Evolutionary conservation across 495 filamentous ascomycete species (phyloP).

Genomic region (Talaromyces trachyspermus): DNA sequence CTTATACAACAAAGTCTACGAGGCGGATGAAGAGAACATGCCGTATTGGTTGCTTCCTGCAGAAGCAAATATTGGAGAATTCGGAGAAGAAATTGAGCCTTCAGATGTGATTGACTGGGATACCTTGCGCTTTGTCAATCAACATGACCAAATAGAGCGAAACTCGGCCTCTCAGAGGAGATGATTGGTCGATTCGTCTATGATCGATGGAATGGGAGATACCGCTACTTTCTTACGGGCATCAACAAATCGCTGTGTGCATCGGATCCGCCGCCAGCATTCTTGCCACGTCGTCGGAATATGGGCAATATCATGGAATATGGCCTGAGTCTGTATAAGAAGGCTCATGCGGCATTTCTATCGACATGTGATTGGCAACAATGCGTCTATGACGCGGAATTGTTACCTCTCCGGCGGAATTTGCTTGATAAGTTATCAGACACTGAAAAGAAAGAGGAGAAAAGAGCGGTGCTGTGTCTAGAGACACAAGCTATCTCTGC

Average conservation of each 20-base stretch:
- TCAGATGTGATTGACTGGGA: conserved; percentile 59
- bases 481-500: conserved; percentile 65
- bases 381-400: conserved; percentile 69
- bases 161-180: conserved; percentile 44
- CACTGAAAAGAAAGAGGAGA: conserved; percentile 37
- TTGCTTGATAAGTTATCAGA: conserved; percentile 59
- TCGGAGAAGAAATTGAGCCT: conserved; percentile 12
- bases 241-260: conserved; percentile 36
- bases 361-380: conserved; percentile 51
- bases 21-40: conserved; percentile 51
- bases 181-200: conserved; percentile 61
- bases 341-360: conserved; percentile 35
- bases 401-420: conserved; percentile 70
- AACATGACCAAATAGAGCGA: conserved; percentile 49
- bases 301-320: conserved; percentile 62
- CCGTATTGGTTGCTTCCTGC: conserved; percentile 82
- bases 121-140: conserved; percentile 42
- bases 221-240: conserved; percentile 38
- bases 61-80: conserved; percentile 8
- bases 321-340: conserved; percentile 50
- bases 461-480: conserved; percentile 43
- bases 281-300: conserved; percentile 38
- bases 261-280: conserved; percentile 45
- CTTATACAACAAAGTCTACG: conserved; percentile 82
- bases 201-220: conserved; percentile 65